Percentiles rank a stretch among this genome's conserved stretches.
Evolutionary conservation across 306 rosid genomes (phyloP).

Genomic region (Trichosanthes truncata): DNA sequence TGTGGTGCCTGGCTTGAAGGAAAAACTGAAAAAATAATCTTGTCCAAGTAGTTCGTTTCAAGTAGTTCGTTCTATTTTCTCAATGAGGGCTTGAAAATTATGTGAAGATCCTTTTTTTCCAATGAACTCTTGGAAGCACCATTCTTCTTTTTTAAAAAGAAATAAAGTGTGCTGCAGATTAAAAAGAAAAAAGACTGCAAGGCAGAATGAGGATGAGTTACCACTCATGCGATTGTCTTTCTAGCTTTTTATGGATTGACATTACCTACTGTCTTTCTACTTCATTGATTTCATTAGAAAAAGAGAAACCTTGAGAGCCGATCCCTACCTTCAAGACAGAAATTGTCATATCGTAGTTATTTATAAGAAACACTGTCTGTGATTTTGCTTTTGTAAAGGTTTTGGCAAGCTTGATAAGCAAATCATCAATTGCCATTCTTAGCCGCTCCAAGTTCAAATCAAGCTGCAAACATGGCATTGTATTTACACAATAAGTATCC

Average conservation of each 20-base stretch:
- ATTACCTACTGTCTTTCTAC: neutral
- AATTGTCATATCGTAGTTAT: conserved; percentile 96
- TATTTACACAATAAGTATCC: neutral
- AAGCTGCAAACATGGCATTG: conserved; percentile 45
- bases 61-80: neutral
- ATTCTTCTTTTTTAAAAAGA: neutral
- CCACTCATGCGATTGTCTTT: neutral
- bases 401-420: conserved; percentile 92
- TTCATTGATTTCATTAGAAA: neutral
- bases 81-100: neutral
- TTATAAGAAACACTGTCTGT: conserved; percentile 84
- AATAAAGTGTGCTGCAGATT: neutral
- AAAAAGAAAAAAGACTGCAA: neutral
- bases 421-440: conserved; percentile 93
- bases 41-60: neutral
- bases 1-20: neutral
- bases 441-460: conserved; percentile 79
- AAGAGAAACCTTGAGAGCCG: conserved; percentile 7
- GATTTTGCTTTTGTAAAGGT: conserved; percentile 61
- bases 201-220: neutral
- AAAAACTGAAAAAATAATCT: neutral
- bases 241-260: neutral
- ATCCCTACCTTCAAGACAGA: conserved; percentile 74
- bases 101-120: neutral
- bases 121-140: neutral